These are phyloP conservation scores for Gnetum montanum DNA, from an alignment of 75 land plant species.

Conservation along the genomic window DNA sequence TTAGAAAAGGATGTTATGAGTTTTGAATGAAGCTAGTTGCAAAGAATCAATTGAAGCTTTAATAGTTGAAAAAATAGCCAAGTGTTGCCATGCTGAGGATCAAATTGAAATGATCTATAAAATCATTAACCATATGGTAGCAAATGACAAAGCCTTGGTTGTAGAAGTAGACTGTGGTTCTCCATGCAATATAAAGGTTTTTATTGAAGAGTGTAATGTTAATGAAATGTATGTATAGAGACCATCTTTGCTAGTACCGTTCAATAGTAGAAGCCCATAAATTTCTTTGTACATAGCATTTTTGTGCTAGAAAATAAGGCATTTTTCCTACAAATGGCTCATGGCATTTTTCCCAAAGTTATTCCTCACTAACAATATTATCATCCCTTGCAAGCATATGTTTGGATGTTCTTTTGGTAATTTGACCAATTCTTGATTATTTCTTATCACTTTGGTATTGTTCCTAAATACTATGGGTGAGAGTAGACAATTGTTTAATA, in stretches of 20 bases:
- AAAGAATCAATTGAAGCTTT: constrained; percentile 86
- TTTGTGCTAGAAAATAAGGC: too few species aligned
- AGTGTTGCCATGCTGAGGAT: constrained; percentile 76
- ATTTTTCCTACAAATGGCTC: too few species aligned
- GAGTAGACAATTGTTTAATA: too few species aligned
- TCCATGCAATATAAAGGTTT: constrained; percentile 81
- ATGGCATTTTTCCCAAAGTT: too few species aligned
- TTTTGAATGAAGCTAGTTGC: constrained; percentile 90
- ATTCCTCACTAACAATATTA: too few species aligned
- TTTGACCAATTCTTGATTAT: too few species aligned
- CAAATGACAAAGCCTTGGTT: constrained; percentile 83
- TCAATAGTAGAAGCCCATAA: too few species aligned
- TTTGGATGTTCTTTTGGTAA: too few species aligned
- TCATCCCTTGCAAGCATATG: too few species aligned
- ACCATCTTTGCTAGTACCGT: background rate
- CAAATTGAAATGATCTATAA: constrained; percentile 96
- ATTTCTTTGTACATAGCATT: too few species aligned
- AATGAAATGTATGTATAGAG: constrained; percentile 55
- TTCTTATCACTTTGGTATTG: too few species aligned
- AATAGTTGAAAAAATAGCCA: constrained; percentile 81
- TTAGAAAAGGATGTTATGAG: constrained; percentile 79
- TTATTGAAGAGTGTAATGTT: constrained; percentile 81
- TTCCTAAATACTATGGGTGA: too few species aligned
- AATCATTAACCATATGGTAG: constrained; percentile 88
- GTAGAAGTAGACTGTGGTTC: constrained; percentile 92